Evolutionary conservation across 1,139 yeast genomes (phyloP).

Genomic region (Protomyces macrosporus): DNA sequence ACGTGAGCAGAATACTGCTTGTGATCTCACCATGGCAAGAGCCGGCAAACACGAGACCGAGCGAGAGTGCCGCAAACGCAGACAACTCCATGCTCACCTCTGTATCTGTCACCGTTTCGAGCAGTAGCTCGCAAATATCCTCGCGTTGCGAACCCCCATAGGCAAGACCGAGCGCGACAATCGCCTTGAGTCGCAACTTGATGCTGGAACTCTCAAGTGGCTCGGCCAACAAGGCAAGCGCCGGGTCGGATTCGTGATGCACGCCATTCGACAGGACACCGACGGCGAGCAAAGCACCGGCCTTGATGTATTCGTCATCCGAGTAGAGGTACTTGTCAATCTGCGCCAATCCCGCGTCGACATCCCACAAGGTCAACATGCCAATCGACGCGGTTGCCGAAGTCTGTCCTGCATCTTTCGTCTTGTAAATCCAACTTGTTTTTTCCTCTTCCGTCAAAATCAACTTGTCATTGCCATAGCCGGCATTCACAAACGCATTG

Average conservation of each 20-base stretch:
- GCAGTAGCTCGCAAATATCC: slow-evolving; percentile 67
- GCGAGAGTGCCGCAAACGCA: slow-evolving; percentile 80
- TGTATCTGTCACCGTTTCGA: slow-evolving; percentile 83
- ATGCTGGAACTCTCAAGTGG: slow-evolving; percentile 55
- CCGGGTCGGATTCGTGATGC: slow-evolving; percentile 93
- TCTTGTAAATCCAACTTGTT: slow-evolving; percentile 81
- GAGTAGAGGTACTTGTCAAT: slow-evolving; percentile 86
- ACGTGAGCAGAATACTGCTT: slow-evolving; percentile 79
- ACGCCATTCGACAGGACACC: slow-evolving; percentile 93
- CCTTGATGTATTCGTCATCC: slow-evolving; percentile 78
- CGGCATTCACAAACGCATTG: slow-evolving; percentile 84
- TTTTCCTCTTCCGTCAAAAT: slow-evolving; percentile 58
- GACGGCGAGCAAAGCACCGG: slow-evolving; percentile 94
- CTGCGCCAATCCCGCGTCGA: slow-evolving; percentile 79
- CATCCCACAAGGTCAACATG: slow-evolving; percentile 85
- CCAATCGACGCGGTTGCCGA: slow-evolving; percentile 93
- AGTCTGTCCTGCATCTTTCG: slow-evolving; percentile 89
- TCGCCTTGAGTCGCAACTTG: slow-evolving; percentile 69
- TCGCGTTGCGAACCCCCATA: slow-evolving; percentile 92
- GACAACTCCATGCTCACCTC: slow-evolving; percentile 71
- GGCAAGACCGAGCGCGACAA: slow-evolving; percentile 87
- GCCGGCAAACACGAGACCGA: slow-evolving; percentile 94
- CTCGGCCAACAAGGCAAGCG: slow-evolving; percentile 70
- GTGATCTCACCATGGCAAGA: slow-evolving; percentile 93
- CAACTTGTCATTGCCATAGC: slow-evolving; percentile 80